Percentiles rank a stretch among this genome's conserved stretches.
These are phyloP conservation scores for Diaporthe destruens DNA, from an alignment of 2,329 filamentous ascomycete species.

Conservation along the genomic window DNA sequence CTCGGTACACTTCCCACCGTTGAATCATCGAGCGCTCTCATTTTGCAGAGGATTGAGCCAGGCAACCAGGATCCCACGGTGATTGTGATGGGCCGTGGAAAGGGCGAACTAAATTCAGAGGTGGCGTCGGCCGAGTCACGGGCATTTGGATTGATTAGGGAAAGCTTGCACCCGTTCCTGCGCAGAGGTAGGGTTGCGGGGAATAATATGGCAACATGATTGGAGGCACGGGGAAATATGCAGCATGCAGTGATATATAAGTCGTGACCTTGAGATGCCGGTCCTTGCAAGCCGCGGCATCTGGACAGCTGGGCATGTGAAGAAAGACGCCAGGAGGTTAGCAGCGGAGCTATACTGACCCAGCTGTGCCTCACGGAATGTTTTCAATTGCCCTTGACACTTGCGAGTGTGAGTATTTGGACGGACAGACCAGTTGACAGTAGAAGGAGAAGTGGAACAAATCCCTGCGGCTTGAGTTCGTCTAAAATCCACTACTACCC, in stretches of 20 bases:
- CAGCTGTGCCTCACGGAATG: background rate
- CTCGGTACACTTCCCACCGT: conserved; percentile 4
- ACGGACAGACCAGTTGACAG: too few species aligned
- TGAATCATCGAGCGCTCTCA: background rate
- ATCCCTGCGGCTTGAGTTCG: too few species aligned
- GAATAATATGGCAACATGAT: conserved; percentile 7
- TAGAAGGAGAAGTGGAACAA: too few species aligned
- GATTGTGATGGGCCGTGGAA: conserved; percentile 1
- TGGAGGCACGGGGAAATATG: background rate
- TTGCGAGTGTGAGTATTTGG: too few species aligned
- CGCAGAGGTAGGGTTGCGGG: conserved; percentile 30
- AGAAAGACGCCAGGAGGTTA: background rate
- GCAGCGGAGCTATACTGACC: background rate
- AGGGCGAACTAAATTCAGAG: background rate
- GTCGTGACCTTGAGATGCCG: background rate
- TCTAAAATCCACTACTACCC: too few species aligned
- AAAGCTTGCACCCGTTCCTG: conserved; percentile 3
- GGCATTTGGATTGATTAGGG: conserved; percentile 28
- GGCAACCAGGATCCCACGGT: background rate
- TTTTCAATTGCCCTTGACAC: too few species aligned
- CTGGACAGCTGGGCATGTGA: conserved; percentile 3
- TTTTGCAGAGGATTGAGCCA: background rate
- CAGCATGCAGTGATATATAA: background rate
- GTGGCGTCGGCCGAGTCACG: conserved; percentile 35
- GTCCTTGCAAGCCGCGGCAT: conserved; percentile 27